phyloP scores from a whole-genome alignment of 2,329 filamentous ascomycete genomes.

The Talaromyces atroroseus region DNA sequence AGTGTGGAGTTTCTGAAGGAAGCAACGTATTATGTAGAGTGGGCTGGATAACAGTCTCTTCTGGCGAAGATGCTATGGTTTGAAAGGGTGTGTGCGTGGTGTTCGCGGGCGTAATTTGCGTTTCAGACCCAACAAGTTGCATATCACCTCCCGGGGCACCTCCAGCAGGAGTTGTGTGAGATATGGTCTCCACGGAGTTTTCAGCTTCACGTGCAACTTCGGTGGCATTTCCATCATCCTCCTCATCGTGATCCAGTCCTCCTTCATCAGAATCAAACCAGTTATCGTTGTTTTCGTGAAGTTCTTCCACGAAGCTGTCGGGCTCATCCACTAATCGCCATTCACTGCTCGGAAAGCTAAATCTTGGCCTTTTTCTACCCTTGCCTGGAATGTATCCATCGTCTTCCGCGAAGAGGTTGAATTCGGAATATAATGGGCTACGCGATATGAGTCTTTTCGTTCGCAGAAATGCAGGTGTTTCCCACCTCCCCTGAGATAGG shows the following conservation, averaged over 20 bases:
- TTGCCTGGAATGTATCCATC: constrained; percentile 56
- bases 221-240: neutral
- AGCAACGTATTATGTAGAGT: constrained; percentile 14
- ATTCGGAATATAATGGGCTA: constrained; percentile 57
- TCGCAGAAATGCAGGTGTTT: constrained; percentile 76
- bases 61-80: neutral
- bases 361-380: constrained; percentile 65
- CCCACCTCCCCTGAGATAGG: constrained; percentile 50
- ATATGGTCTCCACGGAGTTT: neutral
- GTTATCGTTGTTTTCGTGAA: neutral
- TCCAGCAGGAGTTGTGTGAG: neutral
- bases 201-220: neutral
- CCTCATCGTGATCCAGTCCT: constrained; percentile 6
- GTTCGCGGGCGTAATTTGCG: neutral
- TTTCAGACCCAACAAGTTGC: neutral
- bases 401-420: constrained; percentile 64
- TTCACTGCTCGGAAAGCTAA: constrained; percentile 58
- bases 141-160: neutral
- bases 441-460: constrained; percentile 64
- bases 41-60: neutral
- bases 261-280: constrained; percentile 14
- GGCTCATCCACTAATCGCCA: constrained; percentile 73
- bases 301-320: constrained; percentile 22
- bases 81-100: neutral
- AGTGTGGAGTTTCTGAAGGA: constrained; percentile 32